Conservation (phyloP, 306 rosid genomes). For the Ziziphus jujuba region DNA sequence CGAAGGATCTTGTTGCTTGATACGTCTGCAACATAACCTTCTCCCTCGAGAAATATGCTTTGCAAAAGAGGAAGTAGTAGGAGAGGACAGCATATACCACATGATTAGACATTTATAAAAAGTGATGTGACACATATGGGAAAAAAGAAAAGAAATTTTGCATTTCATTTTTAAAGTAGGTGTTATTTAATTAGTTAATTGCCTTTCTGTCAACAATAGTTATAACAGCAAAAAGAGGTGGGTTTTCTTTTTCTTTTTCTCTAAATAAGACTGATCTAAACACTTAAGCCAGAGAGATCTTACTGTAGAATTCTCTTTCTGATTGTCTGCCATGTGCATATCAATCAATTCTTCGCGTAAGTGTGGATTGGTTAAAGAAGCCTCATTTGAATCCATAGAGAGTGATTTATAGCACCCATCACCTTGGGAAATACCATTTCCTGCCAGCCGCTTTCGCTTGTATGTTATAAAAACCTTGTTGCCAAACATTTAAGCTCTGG, state of each 20-base stretch:
- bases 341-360: slow-evolving; percentile 25
- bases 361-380: slow-evolving; percentile 21
- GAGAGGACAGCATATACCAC: neutral
- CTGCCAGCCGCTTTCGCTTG: slow-evolving; percentile 50
- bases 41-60: slow-evolving; percentile 28
- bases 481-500: slow-evolving; percentile 47
- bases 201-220: no score
- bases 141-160: no score
- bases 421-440: slow-evolving; percentile 29
- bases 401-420: slow-evolving; percentile 24
- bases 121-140: neutral
- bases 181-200: no score
- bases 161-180: no score
- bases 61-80: slow-evolving; percentile 7
- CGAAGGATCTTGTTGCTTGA: slow-evolving; percentile 31
- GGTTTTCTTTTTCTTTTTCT: no score
- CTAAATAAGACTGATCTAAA: neutral
- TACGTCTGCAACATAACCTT: slow-evolving; percentile 17
- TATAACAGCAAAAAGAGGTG: no score
- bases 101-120: neutral
- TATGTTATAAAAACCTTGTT: slow-evolving; percentile 57
- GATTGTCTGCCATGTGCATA: slow-evolving; percentile 30
- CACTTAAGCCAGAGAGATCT: slow-evolving; percentile 26
- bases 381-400: slow-evolving; percentile 21
- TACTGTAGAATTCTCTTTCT: slow-evolving; percentile 35